These are phyloP conservation scores for Acacia confusa DNA, from an alignment of 306 rosid genomes.

Conservation along the genomic window DNA sequence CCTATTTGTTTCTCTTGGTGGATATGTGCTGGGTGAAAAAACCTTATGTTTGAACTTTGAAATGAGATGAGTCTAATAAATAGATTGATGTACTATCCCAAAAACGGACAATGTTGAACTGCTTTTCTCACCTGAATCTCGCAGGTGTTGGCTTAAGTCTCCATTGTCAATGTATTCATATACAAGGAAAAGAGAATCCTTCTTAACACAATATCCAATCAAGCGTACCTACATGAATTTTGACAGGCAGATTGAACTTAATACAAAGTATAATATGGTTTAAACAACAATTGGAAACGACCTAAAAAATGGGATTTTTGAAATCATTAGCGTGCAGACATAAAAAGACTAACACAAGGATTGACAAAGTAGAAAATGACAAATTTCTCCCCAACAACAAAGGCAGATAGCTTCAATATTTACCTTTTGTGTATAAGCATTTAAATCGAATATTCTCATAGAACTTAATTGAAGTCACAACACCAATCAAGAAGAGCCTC, in stretches of 20 bases:
- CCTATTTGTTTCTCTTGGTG: not conserved
- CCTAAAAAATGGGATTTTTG: not conserved
- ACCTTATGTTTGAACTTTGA: not conserved
- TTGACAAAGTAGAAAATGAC: not conserved
- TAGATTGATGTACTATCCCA: not conserved
- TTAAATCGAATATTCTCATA: not conserved
- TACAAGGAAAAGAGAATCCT: constrained; percentile 74
- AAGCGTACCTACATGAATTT: constrained; percentile 72
- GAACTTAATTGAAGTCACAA: not conserved
- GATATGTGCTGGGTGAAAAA: not conserved
- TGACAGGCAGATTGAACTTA: not conserved
- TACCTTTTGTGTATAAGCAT: not conserved
- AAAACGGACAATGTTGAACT: not conserved
- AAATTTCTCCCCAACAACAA: not conserved
- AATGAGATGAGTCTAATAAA: not conserved
- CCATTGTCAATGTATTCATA: constrained; percentile 11
- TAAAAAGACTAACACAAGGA: not conserved
- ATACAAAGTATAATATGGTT: not conserved
- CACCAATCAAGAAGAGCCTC: not conserved
- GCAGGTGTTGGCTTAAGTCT: not conserved
- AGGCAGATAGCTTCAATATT: not conserved
- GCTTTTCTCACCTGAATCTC: constrained; percentile 52
- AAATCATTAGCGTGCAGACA: not conserved
- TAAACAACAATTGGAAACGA: not conserved
- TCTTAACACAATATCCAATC: constrained; percentile 81